Conservation (phyloP, 768 basidiomycete genomes). For the Phlegmacium glaucopus region DNA sequence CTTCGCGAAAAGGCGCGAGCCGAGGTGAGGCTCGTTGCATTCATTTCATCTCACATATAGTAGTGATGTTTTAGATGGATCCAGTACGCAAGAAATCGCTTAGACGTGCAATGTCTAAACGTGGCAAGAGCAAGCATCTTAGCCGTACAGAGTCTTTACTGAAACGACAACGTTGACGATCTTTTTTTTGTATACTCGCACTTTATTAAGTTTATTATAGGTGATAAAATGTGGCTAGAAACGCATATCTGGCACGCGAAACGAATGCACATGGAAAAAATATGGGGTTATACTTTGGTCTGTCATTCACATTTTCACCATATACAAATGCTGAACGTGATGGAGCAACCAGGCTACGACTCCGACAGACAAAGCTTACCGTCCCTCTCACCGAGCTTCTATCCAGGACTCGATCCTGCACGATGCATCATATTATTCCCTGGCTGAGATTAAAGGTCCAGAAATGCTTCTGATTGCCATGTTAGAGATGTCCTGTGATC, state of each 20-base stretch:
- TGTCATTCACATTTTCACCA: neutral
- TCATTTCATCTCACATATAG: neutral
- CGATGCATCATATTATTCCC: constrained; percentile 82
- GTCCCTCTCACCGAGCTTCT: constrained; percentile 88
- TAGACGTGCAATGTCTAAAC: constrained; percentile 52
- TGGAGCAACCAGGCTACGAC: constrained; percentile 55
- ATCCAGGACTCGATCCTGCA: constrained; percentile 83
- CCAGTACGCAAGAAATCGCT: constrained; percentile 33
- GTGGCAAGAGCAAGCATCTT: constrained; percentile 58
- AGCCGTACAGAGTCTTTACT: constrained; percentile 58
- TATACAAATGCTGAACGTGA: too few species aligned
- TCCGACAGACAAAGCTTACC: constrained; percentile 89
- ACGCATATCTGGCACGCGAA: constrained; percentile 98
- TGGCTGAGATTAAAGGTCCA: constrained; percentile 71
- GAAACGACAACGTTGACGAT: constrained; percentile 66
- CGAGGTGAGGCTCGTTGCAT: constrained; percentile 54
- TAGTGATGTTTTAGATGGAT: constrained; percentile 41
- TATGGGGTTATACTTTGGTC: constrained; percentile 91
- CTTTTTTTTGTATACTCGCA: neutral
- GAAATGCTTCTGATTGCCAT: constrained; percentile 49
- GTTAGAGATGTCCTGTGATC: constrained; percentile 60
- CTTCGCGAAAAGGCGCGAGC: constrained; percentile 77
- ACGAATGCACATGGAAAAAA: constrained; percentile 89
- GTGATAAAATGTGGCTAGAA: constrained; percentile 88
- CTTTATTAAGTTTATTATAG: constrained; percentile 34